Evolutionary conservation across 495 filamentous ascomycete genomes (phyloP).

Genomic region (Lophium mytilinum): DNA sequence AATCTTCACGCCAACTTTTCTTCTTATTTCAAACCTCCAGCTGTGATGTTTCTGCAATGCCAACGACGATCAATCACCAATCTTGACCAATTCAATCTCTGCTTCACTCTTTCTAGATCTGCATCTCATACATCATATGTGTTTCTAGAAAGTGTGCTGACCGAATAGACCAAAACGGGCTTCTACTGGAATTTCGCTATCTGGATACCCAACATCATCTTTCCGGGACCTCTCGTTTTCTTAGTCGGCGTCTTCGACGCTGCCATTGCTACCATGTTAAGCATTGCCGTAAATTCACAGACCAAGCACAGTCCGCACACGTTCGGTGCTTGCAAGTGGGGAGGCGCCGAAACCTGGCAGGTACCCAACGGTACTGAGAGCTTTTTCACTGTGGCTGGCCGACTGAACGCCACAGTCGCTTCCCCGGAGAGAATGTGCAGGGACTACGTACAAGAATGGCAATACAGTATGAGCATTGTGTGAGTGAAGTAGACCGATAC

Average conservation of each 20-base stretch:
- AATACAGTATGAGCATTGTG: conserved; percentile 12
- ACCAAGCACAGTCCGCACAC: conserved; percentile 2
- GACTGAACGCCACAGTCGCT: conserved; percentile 11
- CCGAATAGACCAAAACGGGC: conserved; percentile 1
- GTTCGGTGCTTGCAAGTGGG: neutral
- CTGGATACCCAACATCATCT: conserved; percentile 9
- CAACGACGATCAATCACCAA: too few relatives aligned
- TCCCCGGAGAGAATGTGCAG: conserved; percentile 13
- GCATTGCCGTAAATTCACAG: neutral
- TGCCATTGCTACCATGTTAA: conserved; percentile 1
- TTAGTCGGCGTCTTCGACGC: conserved; percentile 11
- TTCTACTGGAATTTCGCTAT: conserved; percentile 21
- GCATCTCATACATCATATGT: neutral
- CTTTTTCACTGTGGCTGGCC: conserved; percentile 17
- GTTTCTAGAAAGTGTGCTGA: neutral
- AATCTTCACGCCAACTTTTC: too few relatives aligned
- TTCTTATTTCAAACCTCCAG: too few relatives aligned
- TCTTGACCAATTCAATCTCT: too few relatives aligned
- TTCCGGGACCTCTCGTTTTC: conserved; percentile 6
- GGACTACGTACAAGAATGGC: conserved; percentile 18
- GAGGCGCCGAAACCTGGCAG: conserved; percentile 9
- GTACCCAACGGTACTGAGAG: conserved; percentile 9
- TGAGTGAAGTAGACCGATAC: neutral
- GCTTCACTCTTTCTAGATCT: neutral
- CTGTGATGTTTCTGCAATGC: too few relatives aligned